phyloP scores from a whole-genome alignment of 257 asterid species.

The Fraxinus quadrangulata region DNA sequence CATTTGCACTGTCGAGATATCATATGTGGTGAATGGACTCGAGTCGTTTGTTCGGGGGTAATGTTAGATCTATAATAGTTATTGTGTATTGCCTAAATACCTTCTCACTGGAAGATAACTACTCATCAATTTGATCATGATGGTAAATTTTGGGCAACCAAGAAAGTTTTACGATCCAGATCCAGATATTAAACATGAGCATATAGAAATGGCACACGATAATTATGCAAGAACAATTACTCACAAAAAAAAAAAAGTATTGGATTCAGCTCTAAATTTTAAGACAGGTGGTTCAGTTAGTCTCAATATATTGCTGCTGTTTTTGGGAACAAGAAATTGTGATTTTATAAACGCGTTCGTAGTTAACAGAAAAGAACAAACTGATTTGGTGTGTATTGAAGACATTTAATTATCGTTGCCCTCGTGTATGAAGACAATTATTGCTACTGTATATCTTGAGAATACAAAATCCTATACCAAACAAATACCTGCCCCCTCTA shows the following conservation, averaged over 20 bases:
- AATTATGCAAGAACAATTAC: slow-evolving; percentile 32
- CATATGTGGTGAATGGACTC: too few species aligned
- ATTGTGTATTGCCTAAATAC: background rate
- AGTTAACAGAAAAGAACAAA: slow-evolving; percentile 21
- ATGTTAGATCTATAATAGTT: background rate
- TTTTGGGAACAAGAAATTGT: slow-evolving; percentile 33
- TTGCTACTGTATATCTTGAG: slow-evolving; percentile 2
- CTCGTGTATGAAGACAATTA: slow-evolving; percentile 16
- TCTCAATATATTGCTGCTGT: slow-evolving; percentile 24
- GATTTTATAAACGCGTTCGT: slow-evolving; percentile 25
- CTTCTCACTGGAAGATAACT: background rate
- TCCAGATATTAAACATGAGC: slow-evolving; percentile 11
- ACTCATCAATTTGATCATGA: background rate
- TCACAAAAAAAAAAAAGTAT: slow-evolving; percentile 16
- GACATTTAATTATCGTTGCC: slow-evolving; percentile 9
- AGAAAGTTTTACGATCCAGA: slow-evolving; percentile 9
- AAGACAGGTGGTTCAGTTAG: slow-evolving; percentile 22
- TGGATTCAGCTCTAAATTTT: slow-evolving; percentile 26
- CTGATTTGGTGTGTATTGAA: slow-evolving; percentile 18
- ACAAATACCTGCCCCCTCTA: background rate
- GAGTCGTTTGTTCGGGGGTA: too few species aligned
- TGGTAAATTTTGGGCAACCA: slow-evolving; percentile 23
- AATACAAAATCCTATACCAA: background rate
- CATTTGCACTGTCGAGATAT: too few species aligned
- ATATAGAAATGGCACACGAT: slow-evolving; percentile 9